These are phyloP conservation scores for Aspergillus sp. DNA, from an alignment of 2,329 filamentous ascomycete species.

Conservation along the genomic window DNA sequence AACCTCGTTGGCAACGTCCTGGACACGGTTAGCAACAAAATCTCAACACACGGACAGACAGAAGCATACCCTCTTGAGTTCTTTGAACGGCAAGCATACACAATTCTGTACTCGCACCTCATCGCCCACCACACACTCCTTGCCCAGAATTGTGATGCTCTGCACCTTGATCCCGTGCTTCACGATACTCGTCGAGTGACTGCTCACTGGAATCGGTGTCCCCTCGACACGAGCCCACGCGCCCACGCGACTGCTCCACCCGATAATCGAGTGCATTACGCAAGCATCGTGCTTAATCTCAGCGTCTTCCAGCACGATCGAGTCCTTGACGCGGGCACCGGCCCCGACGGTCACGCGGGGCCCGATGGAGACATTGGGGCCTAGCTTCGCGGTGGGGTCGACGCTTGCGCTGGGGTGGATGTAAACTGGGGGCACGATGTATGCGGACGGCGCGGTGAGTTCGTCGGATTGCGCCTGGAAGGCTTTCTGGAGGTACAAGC, in stretches of 20 bases:
- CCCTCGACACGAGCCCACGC: slow-evolving; percentile 98
- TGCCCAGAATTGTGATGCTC: slow-evolving; percentile 93
- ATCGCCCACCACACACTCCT: slow-evolving; percentile 89
- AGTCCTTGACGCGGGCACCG: slow-evolving; percentile 87
- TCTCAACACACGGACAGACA: not conserved
- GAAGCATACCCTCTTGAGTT: slow-evolving; percentile 77
- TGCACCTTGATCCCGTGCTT: slow-evolving; percentile 99
- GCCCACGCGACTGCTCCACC: slow-evolving; percentile 90
- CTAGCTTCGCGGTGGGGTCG: slow-evolving; percentile 90
- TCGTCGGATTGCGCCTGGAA: slow-evolving; percentile 74
- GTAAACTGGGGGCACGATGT: slow-evolving; percentile 86
- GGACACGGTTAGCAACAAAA: not conserved
- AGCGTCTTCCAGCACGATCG: slow-evolving; percentile 86
- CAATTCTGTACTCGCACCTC: slow-evolving; percentile 97
- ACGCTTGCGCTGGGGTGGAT: slow-evolving; percentile 87
- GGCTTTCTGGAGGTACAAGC: slow-evolving; percentile 90
- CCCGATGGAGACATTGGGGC: slow-evolving; percentile 92
- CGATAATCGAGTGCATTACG: slow-evolving; percentile 90
- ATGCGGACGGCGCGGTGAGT: slow-evolving; percentile 72
- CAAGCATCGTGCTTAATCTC: slow-evolving; percentile 97
- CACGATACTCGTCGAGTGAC: slow-evolving; percentile 87
- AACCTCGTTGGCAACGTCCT: slow-evolving; percentile 50
- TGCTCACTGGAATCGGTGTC: slow-evolving; percentile 76
- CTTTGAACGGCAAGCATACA: slow-evolving; percentile 94
- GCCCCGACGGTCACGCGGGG: slow-evolving; percentile 78